Evolutionary conservation across 768 basidiomycete species (phyloP).

Genomic region (Lactarius pseudohatsudake): DNA sequence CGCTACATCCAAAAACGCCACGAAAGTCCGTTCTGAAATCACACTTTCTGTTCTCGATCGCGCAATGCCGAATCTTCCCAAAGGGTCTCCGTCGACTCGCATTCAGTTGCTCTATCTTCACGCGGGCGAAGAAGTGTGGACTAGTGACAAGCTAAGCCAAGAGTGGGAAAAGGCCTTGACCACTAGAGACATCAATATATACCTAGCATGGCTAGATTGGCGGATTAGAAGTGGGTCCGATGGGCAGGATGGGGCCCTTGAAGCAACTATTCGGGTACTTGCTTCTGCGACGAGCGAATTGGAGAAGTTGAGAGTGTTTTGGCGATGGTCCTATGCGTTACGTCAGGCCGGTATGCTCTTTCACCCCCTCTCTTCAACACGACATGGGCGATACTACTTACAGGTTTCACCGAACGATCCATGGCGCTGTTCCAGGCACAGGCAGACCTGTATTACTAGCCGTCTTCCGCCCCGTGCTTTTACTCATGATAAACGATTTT

Average conservation of each 20-base stretch:
- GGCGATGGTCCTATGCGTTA: conserved; percentile 64
- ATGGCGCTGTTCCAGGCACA: conserved; percentile 82
- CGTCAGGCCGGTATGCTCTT: conserved; percentile 59
- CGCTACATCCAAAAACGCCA: conserved; percentile 62
- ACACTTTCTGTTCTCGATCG: conserved; percentile 64
- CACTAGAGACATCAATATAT: conserved; percentile 55
- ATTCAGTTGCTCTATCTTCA: conserved; percentile 66
- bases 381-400: background rate
- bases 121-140: conserved; percentile 74
- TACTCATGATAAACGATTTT: background rate
- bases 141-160: conserved; percentile 47
- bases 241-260: conserved; percentile 54
- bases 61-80: conserved; percentile 56
- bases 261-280: conserved; percentile 51
- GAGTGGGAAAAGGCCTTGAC: conserved; percentile 73
- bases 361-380: conserved; percentile 9
- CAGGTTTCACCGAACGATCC: conserved; percentile 74
- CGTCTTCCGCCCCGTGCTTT: background rate
- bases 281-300: conserved; percentile 48
- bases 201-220: conserved; percentile 84
- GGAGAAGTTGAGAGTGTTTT: conserved; percentile 60
- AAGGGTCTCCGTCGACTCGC: conserved; percentile 47
- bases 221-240: conserved; percentile 48
- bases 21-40: conserved; percentile 68
- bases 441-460: conserved; percentile 66